Evolutionary conservation across 306 rosid genomes (phyloP).

Genomic region (Lotus japonicus): DNA sequence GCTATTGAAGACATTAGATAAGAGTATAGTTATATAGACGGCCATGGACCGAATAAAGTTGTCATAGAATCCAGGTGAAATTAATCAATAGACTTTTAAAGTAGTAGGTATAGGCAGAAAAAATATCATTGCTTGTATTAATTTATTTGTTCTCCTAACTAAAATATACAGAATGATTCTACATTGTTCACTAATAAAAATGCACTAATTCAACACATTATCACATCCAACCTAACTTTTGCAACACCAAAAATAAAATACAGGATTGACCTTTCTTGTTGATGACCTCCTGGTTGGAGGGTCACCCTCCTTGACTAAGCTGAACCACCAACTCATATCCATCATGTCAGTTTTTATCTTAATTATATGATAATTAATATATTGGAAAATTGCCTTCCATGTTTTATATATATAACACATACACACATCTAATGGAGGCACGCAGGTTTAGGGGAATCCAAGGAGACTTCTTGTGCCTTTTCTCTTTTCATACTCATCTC

Average conservation of each 20-base stretch:
- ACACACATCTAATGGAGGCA: neutral
- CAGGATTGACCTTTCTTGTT: conserved; percentile 16
- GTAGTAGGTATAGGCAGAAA: neutral
- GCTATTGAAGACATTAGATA: too few species aligned
- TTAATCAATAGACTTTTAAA: neutral
- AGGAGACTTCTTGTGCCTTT: conserved; percentile 19
- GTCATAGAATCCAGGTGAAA: conserved; percentile 7
- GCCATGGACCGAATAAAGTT: conserved; percentile 18
- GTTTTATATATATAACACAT: neutral
- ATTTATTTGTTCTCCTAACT: too few species aligned
- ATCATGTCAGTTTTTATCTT: neutral
- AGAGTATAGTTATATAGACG: neutral
- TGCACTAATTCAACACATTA: neutral
- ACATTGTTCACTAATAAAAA: neutral
- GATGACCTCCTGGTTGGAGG: conserved; percentile 28
- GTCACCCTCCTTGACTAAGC: conserved; percentile 36
- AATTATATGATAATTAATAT: neutral
- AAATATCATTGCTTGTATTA: too few species aligned
- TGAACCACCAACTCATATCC: conserved; percentile 27
- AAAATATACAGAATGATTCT: too few species aligned
- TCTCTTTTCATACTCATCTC: neutral
- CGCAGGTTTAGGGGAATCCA: conserved; percentile 33
- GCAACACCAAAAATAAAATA: conserved; percentile 2
- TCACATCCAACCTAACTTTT: neutral
- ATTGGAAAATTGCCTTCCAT: neutral